Conservation (phyloP, 768 basidiomycete genomes). For the Pisolithus microcarpus region DNA sequence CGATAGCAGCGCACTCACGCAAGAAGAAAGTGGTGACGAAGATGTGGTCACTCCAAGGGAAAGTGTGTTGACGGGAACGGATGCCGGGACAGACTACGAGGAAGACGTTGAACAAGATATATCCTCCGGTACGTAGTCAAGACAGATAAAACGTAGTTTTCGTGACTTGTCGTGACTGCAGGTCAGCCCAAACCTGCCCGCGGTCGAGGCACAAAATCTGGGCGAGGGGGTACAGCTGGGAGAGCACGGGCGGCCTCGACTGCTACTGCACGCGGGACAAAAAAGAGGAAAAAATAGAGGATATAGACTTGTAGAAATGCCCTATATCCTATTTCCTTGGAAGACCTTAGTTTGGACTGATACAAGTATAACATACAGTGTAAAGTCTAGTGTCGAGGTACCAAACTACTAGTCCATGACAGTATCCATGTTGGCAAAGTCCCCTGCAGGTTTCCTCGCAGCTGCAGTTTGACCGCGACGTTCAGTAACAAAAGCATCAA, state of each 20-base stretch:
- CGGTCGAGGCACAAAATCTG: conserved; percentile 20
- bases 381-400: background rate
- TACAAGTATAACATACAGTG: background rate
- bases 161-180: conserved; percentile 14
- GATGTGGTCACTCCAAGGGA: conserved; percentile 52
- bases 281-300: conserved; percentile 28
- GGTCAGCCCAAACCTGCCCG: conserved; percentile 17
- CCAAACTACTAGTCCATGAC: conserved; percentile 12
- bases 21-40: conserved; percentile 75
- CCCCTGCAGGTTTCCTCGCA: conserved; percentile 14
- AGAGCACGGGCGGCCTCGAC: conserved; percentile 22
- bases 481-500: conserved; percentile 63
- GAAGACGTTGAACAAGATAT: conserved; percentile 63
- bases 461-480: conserved; percentile 35
- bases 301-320: background rate
- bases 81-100: conserved; percentile 63
- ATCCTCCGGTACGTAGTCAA: conserved; percentile 45
- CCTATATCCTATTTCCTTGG: background rate
- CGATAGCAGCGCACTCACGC: conserved; percentile 76
- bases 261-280: conserved; percentile 15
- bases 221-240: conserved; percentile 17
- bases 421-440: conserved; percentile 28
- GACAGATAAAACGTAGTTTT: background rate
- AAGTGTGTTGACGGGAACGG: conserved; percentile 65
- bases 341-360: background rate